Percentiles rank a stretch among this genome's conserved stretches.
These are phyloP conservation scores for Ocimum tenuiflorum DNA, from an alignment of 257 asterid genomes.

Conservation along the genomic window DNA sequence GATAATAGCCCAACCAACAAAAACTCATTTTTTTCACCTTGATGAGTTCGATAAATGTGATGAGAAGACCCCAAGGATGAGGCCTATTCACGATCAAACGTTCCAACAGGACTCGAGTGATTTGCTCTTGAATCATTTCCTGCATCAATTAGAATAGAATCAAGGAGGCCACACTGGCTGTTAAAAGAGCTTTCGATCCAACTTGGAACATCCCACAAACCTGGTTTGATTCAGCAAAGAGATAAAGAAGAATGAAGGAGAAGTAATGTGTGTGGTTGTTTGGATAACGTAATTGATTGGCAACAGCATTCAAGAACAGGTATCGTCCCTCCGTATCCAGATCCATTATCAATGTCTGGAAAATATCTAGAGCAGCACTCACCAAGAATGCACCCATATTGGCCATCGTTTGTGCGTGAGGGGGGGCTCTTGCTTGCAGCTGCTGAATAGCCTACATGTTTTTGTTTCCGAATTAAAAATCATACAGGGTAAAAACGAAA, in stretches of 20 bases:
- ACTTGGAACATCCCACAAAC: conserved; percentile 13
- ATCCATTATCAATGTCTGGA: conserved; percentile 71
- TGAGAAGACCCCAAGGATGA: conserved; percentile 97
- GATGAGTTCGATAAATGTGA: conserved; percentile 78
- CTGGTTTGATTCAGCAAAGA: conserved; percentile 87
- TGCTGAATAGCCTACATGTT: conserved; percentile 72
- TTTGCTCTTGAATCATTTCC: conserved; percentile 95
- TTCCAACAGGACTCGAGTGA: conserved; percentile 80
- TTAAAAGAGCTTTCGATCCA: no score
- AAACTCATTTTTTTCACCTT: no score
- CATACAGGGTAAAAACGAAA: no score
- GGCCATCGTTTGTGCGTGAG: conserved; percentile 67
- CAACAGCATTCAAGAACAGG: conserved; percentile 85
- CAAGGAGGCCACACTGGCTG: no score
- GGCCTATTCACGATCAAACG: conserved; percentile 83
- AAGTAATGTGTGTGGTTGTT: conserved; percentile 94
- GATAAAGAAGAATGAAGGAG: conserved; percentile 81
- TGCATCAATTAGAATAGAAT: conserved; percentile 25
- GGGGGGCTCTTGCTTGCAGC: conserved; percentile 61
- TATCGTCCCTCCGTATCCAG: conserved; percentile 95
- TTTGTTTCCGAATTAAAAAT: neutral
- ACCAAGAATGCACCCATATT: conserved; percentile 55
- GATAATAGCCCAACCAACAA: no score
- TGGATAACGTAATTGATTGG: conserved; percentile 94
- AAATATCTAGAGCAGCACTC: conserved; percentile 84